Base-by-base conservation (phyloP, 2,329 filamentous ascomycete genomes). In the Arthroderma sp. region DNA sequence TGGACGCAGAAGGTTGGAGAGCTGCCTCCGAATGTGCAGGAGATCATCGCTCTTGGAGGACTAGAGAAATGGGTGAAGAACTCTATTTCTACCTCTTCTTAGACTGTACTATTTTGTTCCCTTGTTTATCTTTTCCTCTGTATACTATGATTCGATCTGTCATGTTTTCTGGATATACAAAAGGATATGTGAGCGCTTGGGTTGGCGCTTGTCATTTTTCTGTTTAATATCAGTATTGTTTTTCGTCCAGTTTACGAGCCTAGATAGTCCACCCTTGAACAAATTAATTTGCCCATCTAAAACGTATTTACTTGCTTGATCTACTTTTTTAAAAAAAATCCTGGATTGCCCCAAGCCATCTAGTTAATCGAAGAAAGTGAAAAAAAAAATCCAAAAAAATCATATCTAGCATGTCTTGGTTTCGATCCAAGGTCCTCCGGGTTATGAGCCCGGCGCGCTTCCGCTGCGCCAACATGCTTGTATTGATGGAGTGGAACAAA, bases 1-100 rank as follows among this genome's bases (percentile, higher is more conserved):
- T 95, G 88, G 89, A 85, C 77, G 54, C 81, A 93, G 68, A 88
- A 86, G 73, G 88, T 95, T 0, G 87, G 87, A 6, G 86, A 93
- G 75, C 69, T 95, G 61, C 87, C 88, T 13, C 82, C 86, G 0
- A 95, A 91, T 66, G 86, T 95, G 57, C 90, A 95, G 70, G 87
- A 87, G 66, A 90, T 91, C 58, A 88, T 91, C 65, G 85, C 87
- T 0, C 72, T 79, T 54, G 88, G 88, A 1, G 89, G 89, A 0
- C 67, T 94, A 60, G 87, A 91, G 76, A 85, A 83, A 61, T 94
- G 88, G 89, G 86, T 93, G 8, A 86, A 86, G 78, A 77, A 79
- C 58, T 77, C 87, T 69, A 86, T 90, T 33, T 58, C 56, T 11
- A 31, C 23, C 15, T 51, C 47, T 8, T 51, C 47, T 33, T 51